Conservation (phyloP, 306 rosid genomes). For the Comarum palustre region DNA sequence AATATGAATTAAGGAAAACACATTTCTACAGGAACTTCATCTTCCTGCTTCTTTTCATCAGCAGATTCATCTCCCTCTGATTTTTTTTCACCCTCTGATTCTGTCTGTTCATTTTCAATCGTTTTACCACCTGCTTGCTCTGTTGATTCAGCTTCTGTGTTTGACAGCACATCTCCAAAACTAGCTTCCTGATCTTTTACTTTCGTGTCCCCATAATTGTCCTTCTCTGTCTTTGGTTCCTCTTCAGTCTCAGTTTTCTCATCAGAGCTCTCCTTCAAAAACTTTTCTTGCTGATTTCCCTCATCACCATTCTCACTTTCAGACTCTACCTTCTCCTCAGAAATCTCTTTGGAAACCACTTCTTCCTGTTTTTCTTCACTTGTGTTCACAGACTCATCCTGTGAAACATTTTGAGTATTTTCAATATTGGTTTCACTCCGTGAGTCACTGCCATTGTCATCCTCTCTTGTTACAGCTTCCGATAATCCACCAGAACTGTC, state of each 20-base stretch:
- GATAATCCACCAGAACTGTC: constrained; percentile 40
- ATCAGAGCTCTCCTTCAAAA: constrained; percentile 26
- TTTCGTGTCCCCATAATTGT: constrained; percentile 17
- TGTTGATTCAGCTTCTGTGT: constrained; percentile 31
- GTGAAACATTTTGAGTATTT: constrained; percentile 18
- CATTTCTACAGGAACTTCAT: constrained; percentile 14
- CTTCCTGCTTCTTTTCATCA: constrained; percentile 33
- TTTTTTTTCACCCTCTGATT: constrained; percentile 22
- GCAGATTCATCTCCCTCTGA: constrained; percentile 31
- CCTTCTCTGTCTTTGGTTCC: constrained; percentile 2
- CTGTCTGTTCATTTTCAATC: constrained; percentile 29
- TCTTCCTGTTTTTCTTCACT: constrained; percentile 23
- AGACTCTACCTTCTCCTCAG: constrained; percentile 20
- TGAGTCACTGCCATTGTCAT: constrained; percentile 28
- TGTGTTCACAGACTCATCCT: constrained; percentile 26
- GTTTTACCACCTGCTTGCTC: constrained; percentile 26
- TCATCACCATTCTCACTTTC: constrained; percentile 22
- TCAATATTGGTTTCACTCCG: constrained; percentile 16
- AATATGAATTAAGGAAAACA: no score
- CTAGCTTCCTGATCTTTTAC: constrained; percentile 18
- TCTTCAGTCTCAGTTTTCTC: constrained; percentile 24
- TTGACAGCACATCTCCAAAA: constrained; percentile 24
- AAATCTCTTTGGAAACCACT: constrained; percentile 9
- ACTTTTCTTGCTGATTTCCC: constrained; percentile 31
- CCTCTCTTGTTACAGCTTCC: constrained; percentile 33